Base-by-base conservation (phyloP, 1,284 basidiomycete genomes). In the Crocinoboletus sp. region DNA sequence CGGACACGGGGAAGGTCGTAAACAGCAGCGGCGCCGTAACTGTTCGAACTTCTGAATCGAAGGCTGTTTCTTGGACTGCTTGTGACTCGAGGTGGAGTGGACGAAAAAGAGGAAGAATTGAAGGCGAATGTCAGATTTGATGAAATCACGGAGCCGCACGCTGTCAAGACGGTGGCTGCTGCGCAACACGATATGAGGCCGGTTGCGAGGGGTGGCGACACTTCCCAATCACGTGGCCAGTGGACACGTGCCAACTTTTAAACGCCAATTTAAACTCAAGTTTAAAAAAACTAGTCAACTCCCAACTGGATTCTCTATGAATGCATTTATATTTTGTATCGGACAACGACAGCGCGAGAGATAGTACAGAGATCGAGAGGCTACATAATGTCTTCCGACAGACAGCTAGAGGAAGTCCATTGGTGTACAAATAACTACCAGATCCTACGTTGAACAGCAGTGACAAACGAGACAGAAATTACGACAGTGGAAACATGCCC, bases 381-480 rank as follows among this genome's bases (percentile, higher is more conserved):
- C 63, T 65, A 61, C 59, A 61, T 64, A 53, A 48, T 47, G 44
- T 60, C 53, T 62, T 59, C 58, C 54, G 32, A 39, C 37, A 42
- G 30, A 31, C 29, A 40, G 34, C 40, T 56, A 60, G 43, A 38
- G 45, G 55, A 52, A 55, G 59, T 59, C 57, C 57, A 45, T 60
- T 60, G 50, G 53, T 59, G 58, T 61, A 61, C 59, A 61, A 28
- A 35, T 59, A 64, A 64, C 59, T 61, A 64, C 55, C 43, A 49
- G 32, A 61, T 61, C 61, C 60, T 55, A 64, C 43, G 43, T 42
- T 59, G 59, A 60, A 59, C 48, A 64, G 46, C 52, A 39, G 34
- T 44, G 23, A 60, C 46, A 13, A 45, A 46, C 38, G 35, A 45
- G 41, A 30, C 43, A 49, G 37, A 45, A 35, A 46, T 46, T 48